phyloP scores from a whole-genome alignment of 805 yeast species.

The Suhomyces emberorum region DNA sequence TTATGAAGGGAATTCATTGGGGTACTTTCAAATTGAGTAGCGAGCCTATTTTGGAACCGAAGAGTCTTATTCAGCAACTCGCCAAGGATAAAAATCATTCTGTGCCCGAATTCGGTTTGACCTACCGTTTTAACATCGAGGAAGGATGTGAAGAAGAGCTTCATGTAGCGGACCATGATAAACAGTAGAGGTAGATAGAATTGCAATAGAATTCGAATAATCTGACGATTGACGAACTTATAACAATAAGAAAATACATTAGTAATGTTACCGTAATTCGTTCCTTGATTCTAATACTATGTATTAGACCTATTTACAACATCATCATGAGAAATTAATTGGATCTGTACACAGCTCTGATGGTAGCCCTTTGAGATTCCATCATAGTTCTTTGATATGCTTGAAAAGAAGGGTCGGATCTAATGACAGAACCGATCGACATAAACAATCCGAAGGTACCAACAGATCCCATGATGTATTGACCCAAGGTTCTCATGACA shows the following conservation, averaged over 20 bases:
- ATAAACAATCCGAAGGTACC: slow-evolving; percentile 95
- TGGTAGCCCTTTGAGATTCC: slow-evolving; percentile 23
- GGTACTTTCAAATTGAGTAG: slow-evolving; percentile 90
- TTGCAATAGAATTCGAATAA: too few relatives aligned
- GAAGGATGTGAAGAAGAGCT: slow-evolving; percentile 8
- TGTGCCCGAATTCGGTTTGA: slow-evolving; percentile 77
- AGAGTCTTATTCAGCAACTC: slow-evolving; percentile 49
- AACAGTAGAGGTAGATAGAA: too few relatives aligned
- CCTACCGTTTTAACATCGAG: slow-evolving; percentile 49
- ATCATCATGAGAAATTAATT: too few relatives aligned
- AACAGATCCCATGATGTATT: slow-evolving; percentile 93
- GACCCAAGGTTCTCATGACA: slow-evolving; percentile 92
- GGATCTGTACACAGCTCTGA: slow-evolving; percentile 29
- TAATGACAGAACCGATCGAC: slow-evolving; percentile 91
- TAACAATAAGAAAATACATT: too few relatives aligned
- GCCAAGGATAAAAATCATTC: slow-evolving; percentile 46
- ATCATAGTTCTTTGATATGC: slow-evolving; percentile 28
- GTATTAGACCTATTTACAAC: not conserved
- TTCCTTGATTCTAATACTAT: not conserved
- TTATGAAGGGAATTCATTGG: slow-evolving; percentile 90
- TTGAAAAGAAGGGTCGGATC: slow-evolving; percentile 56
- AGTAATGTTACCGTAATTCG: too few relatives aligned
- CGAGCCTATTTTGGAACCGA: slow-evolving; percentile 86
- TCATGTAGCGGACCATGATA: not conserved
- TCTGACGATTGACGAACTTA: too few relatives aligned